Conservation (phyloP, 306 rosid species). For the Inga laurina region DNA sequence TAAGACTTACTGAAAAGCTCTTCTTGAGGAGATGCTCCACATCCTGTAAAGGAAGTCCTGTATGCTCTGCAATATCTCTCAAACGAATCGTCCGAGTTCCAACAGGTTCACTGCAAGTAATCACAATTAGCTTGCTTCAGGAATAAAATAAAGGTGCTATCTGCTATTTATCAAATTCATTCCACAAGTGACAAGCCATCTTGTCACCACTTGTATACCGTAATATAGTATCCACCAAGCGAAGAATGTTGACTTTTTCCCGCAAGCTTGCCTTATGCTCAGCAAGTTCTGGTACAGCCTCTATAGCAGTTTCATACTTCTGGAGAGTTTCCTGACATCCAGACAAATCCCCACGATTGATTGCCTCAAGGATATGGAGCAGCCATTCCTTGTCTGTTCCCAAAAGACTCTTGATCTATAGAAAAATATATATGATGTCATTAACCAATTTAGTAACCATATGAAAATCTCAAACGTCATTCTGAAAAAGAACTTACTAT, state of each 20-base stretch:
- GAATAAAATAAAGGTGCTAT: background rate
- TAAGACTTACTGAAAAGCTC: conserved; percentile 86
- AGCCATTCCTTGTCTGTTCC: conserved; percentile 98
- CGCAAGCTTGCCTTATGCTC: conserved; percentile 79
- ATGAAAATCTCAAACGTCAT: background rate
- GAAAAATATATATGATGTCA: conserved; percentile 8
- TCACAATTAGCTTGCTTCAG: background rate
- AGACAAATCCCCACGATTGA: conserved; percentile 85
- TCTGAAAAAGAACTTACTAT: conserved; percentile 56
- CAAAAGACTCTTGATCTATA: conserved; percentile 76
- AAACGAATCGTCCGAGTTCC: conserved; percentile 92
- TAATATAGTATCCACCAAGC: conserved; percentile 98
- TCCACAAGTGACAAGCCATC: conserved; percentile 3
- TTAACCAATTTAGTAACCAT: conserved; percentile 11
- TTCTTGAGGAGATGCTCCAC: conserved; percentile 97
- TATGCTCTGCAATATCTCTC: conserved; percentile 82
- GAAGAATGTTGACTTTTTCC: conserved; percentile 93
- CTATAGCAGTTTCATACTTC: conserved; percentile 80
- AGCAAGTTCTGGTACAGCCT: conserved; percentile 89
- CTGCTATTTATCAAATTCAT: background rate
- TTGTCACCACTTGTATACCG: conserved; percentile 47
- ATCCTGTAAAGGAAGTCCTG: conserved; percentile 88
- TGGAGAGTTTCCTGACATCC: conserved; percentile 86
- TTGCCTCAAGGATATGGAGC: conserved; percentile 88
- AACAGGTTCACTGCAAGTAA: conserved; percentile 79